These are phyloP conservation scores for Elaeis guineensis DNA, from an alignment of 176 grass and related monocot genomes.

Conservation along the genomic window DNA sequence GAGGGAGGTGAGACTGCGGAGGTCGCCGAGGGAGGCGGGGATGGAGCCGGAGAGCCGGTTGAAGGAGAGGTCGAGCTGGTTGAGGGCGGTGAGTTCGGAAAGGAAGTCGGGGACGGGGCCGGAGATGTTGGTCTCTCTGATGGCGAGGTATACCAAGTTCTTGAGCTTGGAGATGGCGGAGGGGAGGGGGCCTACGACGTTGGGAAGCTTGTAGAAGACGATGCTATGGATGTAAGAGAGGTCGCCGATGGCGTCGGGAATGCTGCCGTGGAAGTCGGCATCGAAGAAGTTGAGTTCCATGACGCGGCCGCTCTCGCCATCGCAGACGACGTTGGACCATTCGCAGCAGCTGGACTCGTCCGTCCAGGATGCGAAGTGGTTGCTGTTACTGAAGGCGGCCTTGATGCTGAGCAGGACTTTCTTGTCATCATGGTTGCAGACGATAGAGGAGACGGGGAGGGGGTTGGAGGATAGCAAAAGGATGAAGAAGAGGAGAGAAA, in stretches of 20 bases:
- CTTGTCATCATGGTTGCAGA: slow-evolving; percentile 19
- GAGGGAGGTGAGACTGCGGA: slow-evolving; percentile 41
- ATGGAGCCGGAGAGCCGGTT: slow-evolving; percentile 64
- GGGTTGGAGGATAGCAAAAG: slow-evolving; percentile 10
- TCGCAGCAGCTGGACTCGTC: slow-evolving; percentile 50
- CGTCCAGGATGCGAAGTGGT: slow-evolving; percentile 38
- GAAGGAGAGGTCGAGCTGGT: slow-evolving; percentile 43
- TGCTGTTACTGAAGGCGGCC: slow-evolving; percentile 42
- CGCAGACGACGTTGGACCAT: slow-evolving; percentile 36
- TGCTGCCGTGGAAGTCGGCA: slow-evolving; percentile 15
- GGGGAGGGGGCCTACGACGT: slow-evolving; percentile 49
- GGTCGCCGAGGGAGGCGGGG: slow-evolving; percentile 14
- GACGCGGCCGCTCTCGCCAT: slow-evolving; percentile 19
- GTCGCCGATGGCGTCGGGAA: slow-evolving; percentile 48
- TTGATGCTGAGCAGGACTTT: slow-evolving; percentile 45
- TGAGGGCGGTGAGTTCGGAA: slow-evolving; percentile 14
- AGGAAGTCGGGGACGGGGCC: slow-evolving; percentile 37
- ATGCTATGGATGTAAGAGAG: slow-evolving; percentile 41
- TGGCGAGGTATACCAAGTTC: slow-evolving; percentile 34
- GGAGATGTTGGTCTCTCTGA: slow-evolving; percentile 63
- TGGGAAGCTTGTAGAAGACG: slow-evolving; percentile 28
- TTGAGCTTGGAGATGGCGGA: slow-evolving; percentile 42
- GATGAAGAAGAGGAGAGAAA: slow-evolving; percentile 9
- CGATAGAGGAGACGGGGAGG: neutral
- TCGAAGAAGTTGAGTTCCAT: slow-evolving; percentile 27